phyloP scores from a whole-genome alignment of 2,329 filamentous ascomycete species.

The Aspergillus terreus region DNA sequence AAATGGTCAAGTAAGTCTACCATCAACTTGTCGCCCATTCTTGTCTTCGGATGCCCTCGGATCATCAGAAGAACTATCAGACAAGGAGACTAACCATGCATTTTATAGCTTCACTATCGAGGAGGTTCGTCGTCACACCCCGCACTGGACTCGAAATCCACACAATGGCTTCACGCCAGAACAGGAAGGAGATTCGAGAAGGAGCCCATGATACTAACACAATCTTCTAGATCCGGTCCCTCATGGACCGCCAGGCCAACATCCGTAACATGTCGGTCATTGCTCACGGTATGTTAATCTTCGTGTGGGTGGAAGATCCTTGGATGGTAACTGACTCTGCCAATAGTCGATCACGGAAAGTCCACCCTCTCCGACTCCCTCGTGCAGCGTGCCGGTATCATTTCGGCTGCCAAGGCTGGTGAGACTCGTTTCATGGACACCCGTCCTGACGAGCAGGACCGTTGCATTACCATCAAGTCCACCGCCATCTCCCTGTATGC shows the following conservation, averaged over 20 bases:
- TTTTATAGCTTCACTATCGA: slow-evolving; percentile 89
- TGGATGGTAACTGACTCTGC: not conserved
- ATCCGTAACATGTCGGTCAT: slow-evolving; percentile 99
- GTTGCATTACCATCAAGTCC: slow-evolving; percentile 99
- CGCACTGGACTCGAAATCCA: not conserved
- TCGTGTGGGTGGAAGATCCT: not conserved
- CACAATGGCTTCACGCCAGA: not conserved
- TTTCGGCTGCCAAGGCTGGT: slow-evolving; percentile 95
- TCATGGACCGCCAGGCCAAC: slow-evolving; percentile 55
- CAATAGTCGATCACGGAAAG: slow-evolving; percentile 93
- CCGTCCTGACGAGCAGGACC: slow-evolving; percentile 95
- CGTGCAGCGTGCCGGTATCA: slow-evolving; percentile 98
- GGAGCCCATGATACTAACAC: slow-evolving; percentile 9
- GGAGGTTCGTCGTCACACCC: slow-evolving; percentile 55
- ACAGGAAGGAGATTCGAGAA: not conserved
- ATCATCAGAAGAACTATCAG: not conserved
- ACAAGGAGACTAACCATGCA: slow-evolving; percentile 28
- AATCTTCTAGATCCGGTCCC: slow-evolving; percentile 39
- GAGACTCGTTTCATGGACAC: slow-evolving; percentile 96
- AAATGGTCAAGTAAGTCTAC: slow-evolving; percentile 97
- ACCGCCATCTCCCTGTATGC: slow-evolving; percentile 99
- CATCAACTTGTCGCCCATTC: slow-evolving; percentile 3
- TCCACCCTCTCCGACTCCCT: slow-evolving; percentile 99
- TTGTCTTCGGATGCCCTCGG: not conserved
- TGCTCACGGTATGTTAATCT: slow-evolving; percentile 72